phyloP scores from a whole-genome alignment of 768 basidiomycete species.

The Tylopilus cervinicoccineus region DNA sequence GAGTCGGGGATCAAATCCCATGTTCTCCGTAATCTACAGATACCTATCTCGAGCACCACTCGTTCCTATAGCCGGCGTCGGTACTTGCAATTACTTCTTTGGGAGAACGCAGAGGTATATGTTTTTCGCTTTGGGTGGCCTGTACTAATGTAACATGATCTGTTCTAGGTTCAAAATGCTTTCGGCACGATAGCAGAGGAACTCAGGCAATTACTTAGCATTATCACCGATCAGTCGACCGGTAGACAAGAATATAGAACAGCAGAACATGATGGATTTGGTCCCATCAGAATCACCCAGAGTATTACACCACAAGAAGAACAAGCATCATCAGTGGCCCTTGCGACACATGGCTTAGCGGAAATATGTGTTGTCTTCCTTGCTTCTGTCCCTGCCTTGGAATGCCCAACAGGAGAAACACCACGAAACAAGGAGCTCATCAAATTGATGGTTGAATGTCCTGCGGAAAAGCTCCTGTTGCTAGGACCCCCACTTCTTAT shows the following conservation, averaged over 20 bases:
- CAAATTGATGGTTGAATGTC: slow-evolving; percentile 47
- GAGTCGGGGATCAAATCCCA: slow-evolving; percentile 63
- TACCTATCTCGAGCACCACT: slow-evolving; percentile 5
- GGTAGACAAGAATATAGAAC: slow-evolving; percentile 24
- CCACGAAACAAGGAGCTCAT: slow-evolving; percentile 61
- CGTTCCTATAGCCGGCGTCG: slow-evolving; percentile 21
- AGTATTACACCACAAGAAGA: slow-evolving; percentile 31
- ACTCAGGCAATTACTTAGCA: slow-evolving; percentile 42
- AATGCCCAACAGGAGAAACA: slow-evolving; percentile 52
- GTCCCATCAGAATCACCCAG: slow-evolving; percentile 41
- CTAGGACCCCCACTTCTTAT: slow-evolving; percentile 54
- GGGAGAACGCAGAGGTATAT: slow-evolving; percentile 67
- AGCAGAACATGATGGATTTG: slow-evolving; percentile 57
- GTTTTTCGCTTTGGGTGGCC: background rate
- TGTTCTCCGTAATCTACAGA: slow-evolving; percentile 38
- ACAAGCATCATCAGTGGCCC: slow-evolving; percentile 23
- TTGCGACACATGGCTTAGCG: slow-evolving; percentile 35
- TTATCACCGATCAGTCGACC: slow-evolving; percentile 22
- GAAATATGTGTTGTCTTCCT: slow-evolving; percentile 59
- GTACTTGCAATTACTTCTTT: slow-evolving; percentile 54
- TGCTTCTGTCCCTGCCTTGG: slow-evolving; percentile 58
- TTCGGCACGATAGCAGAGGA: slow-evolving; percentile 29
- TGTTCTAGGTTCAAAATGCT: slow-evolving; percentile 49
- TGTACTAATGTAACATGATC: background rate
- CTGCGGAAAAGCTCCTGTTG: slow-evolving; percentile 53